Percentiles rank a stretch among this genome's conserved stretches.
Evolutionary conservation across 2,329 filamentous ascomycete species (phyloP).

Genomic region (Cladosporium austrohemisphaericum): DNA sequence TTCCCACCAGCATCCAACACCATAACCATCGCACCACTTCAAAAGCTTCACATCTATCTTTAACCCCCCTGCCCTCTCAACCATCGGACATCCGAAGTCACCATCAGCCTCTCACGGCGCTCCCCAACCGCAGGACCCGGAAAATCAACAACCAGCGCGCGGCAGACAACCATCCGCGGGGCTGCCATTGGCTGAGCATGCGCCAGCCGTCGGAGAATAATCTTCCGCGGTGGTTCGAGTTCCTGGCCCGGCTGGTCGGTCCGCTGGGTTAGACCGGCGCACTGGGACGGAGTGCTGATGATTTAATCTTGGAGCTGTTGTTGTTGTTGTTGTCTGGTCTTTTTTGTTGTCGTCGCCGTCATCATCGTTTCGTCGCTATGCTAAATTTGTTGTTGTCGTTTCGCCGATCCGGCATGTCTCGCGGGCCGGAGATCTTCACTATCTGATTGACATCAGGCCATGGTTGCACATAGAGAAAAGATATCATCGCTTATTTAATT

Average conservation of each 20-base stretch:
- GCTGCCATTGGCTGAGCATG: background rate
- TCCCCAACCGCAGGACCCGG: too few relatives aligned
- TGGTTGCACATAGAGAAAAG: background rate
- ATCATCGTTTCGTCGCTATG: too few relatives aligned
- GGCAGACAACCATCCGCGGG: background rate
- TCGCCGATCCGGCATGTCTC: too few relatives aligned
- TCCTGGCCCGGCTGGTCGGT: constrained; percentile 2
- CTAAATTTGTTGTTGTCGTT: too few relatives aligned
- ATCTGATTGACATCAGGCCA: too few relatives aligned
- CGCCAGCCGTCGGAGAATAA: background rate
- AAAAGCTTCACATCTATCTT: background rate
- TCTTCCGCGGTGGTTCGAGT: constrained; percentile 5
- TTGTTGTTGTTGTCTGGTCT: too few relatives aligned
- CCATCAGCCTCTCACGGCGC: too few relatives aligned
- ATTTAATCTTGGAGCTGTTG: background rate
- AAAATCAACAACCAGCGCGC: constrained; percentile 1
- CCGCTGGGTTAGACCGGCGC: background rate
- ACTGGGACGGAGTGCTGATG: background rate
- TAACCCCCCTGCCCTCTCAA: too few relatives aligned
- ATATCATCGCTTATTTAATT: constrained; percentile 9
- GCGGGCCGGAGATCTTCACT: too few relatives aligned
- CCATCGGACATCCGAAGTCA: too few relatives aligned
- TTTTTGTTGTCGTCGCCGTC: background rate
- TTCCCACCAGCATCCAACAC: too few relatives aligned
- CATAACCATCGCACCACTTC: background rate